Conservation (phyloP, 805 yeast genomes). For the Candida chauliodis region DNA sequence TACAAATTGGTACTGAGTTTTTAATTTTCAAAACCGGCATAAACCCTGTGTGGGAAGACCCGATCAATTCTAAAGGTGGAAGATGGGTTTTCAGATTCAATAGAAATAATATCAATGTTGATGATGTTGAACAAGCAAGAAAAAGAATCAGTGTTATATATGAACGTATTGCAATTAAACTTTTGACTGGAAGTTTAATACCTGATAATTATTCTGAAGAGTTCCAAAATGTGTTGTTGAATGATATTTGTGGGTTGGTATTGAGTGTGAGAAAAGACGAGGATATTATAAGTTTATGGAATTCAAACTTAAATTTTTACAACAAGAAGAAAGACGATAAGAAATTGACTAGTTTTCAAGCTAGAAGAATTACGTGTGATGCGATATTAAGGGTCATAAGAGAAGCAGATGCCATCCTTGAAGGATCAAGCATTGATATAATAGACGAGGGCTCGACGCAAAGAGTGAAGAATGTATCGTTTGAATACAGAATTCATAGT, state of each 20-base stretch:
- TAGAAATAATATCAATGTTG: constrained; percentile 16
- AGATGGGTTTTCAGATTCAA: constrained; percentile 56
- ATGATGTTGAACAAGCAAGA: constrained; percentile 20
- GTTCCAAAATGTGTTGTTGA: constrained; percentile 35
- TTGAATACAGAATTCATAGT: constrained; percentile 46
- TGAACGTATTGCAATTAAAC: constrained; percentile 53
- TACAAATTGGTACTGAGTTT: constrained; percentile 48
- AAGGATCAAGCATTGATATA: constrained; percentile 32
- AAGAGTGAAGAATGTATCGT: constrained; percentile 43
- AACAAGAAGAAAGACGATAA: constrained; percentile 18
- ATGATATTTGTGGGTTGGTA: constrained; percentile 58
- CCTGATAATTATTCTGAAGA: constrained; percentile 29
- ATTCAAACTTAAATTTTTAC: constrained; percentile 42
- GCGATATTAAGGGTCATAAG: constrained; percentile 43
- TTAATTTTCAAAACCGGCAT: constrained; percentile 57
- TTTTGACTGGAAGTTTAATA: constrained; percentile 49
- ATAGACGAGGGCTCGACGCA: constrained; percentile 35
- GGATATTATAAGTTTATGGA: constrained; percentile 61
- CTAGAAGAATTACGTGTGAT: constrained; percentile 45
- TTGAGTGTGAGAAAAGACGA: constrained; percentile 58
- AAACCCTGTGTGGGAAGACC: constrained; percentile 69
- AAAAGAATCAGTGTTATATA: constrained; percentile 43
- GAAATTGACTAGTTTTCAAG: constrained; percentile 41
- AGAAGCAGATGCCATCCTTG: constrained; percentile 44
- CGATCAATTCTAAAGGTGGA: constrained; percentile 57